Conservation (phyloP, 257 asterid species). For the Penstemon barbatus region DNA sequence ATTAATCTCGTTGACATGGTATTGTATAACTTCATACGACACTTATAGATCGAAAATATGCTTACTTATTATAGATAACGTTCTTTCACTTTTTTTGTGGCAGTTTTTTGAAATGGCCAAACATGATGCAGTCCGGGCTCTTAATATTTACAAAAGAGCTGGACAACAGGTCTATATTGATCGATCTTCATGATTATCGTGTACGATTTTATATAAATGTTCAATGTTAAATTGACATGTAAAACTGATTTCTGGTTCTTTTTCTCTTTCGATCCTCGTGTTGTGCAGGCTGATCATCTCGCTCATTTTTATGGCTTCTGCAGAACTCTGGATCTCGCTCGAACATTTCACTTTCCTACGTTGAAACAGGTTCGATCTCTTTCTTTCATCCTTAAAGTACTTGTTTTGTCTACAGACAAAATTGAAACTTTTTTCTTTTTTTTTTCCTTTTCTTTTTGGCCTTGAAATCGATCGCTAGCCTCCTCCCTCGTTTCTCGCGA, state of each 20-base stretch:
- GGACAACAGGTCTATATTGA: conserved; percentile 65
- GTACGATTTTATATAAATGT: not conserved
- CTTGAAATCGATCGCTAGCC: conserved; percentile 50
- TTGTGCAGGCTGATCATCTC: conserved; percentile 48
- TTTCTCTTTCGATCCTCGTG: not conserved
- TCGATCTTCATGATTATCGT: not conserved
- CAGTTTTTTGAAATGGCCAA: conserved; percentile 93
- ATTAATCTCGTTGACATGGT: conserved; percentile 87
- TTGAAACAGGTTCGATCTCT: conserved; percentile 38
- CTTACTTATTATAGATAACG: not conserved
- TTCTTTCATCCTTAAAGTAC: not conserved
- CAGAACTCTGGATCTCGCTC: conserved; percentile 39
- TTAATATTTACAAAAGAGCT: conserved; percentile 70
- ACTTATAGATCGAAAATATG: not conserved
- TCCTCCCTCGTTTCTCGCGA: conserved; percentile 87
- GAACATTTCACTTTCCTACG: conserved; percentile 55
- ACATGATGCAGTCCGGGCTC: conserved; percentile 78
- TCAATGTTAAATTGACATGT: not conserved
- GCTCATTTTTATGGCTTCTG: conserved; percentile 45
- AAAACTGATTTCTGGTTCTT: conserved; percentile 19
- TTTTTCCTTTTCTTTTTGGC: too few relatives aligned
- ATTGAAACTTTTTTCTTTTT: not conserved
- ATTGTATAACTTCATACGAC: conserved; percentile 12
- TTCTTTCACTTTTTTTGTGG: conserved; percentile 1
- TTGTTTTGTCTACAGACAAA: too few relatives aligned